Percentiles rank a stretch among this genome's conserved stretches.
Evolutionary conservation across 805 yeast genomes (phyloP).

Genomic region (Myxozyma neotropica): DNA sequence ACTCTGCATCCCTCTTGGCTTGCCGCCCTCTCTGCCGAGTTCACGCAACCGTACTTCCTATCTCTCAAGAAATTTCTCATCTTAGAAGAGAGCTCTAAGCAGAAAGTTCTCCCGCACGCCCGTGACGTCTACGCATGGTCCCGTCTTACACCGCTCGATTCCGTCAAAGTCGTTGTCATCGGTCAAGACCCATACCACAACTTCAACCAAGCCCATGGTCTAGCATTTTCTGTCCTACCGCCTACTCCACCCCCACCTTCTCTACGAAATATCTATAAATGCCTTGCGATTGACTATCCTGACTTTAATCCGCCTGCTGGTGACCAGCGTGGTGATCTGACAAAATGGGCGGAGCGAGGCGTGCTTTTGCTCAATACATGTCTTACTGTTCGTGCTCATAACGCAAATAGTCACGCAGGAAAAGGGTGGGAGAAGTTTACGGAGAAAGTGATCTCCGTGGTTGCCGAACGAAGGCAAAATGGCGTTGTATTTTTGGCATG

Average conservation of each 20-base stretch:
- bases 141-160: constrained; percentile 71
- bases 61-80: constrained; percentile 65
- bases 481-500: constrained; percentile 79
- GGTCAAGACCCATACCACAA: constrained; percentile 99
- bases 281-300: constrained; percentile 67
- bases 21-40: constrained; percentile 62
- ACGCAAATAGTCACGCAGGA: constrained; percentile 88
- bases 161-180: constrained; percentile 74
- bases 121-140: constrained; percentile 89
- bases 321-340: constrained; percentile 63
- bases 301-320: constrained; percentile 59
- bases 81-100: constrained; percentile 47
- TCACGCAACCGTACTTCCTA: constrained; percentile 83
- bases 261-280: constrained; percentile 80
- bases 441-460: constrained; percentile 62
- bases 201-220: constrained; percentile 90
- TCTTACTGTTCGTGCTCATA: constrained; percentile 88
- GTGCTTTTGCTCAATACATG: constrained; percentile 85
- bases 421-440: constrained; percentile 95
- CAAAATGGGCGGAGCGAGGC: constrained; percentile 85
- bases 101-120: constrained; percentile 75
- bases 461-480: constrained; percentile 44
- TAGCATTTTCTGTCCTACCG: constrained; percentile 87
- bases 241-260: constrained; percentile 91
- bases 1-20: constrained; percentile 83